Evolutionary conservation across 352 stramenopile species (phyloP).

Genomic region (Pythium brachiatum): DNA sequence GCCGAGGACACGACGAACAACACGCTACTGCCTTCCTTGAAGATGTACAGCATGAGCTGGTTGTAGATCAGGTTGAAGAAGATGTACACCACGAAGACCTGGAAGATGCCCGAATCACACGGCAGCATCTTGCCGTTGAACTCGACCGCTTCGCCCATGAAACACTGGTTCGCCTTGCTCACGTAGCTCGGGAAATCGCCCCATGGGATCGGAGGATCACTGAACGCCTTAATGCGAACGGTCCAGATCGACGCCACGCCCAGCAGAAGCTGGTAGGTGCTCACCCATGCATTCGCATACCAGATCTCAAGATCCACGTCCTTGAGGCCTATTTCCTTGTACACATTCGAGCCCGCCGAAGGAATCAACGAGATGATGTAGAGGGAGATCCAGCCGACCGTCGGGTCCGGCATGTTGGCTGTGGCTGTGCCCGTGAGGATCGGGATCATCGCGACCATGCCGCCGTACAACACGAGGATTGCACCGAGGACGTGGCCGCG

Average conservation of each 20-base stretch:
- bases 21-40: slow-evolving; percentile 87
- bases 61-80: slow-evolving; percentile 88
- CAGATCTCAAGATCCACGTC: slow-evolving; percentile 87
- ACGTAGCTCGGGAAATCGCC: slow-evolving; percentile 68
- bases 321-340: slow-evolving; percentile 89
- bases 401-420: slow-evolving; percentile 73
- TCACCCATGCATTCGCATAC: slow-evolving; percentile 87
- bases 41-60: slow-evolving; percentile 88
- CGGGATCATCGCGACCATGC: slow-evolving; percentile 82
- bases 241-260: slow-evolving; percentile 75
- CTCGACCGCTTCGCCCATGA: slow-evolving; percentile 67
- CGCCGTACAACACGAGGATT: slow-evolving; percentile 83
- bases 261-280: slow-evolving; percentile 79
- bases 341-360: slow-evolving; percentile 75
- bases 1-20: slow-evolving; percentile 87
- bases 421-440: slow-evolving; percentile 61
- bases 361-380: slow-evolving; percentile 77
- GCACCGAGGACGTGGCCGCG: slow-evolving; percentile 81
- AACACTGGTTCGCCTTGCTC: slow-evolving; percentile 67
- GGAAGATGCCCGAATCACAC: slow-evolving; percentile 67
- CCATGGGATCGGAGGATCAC: slow-evolving; percentile 73
- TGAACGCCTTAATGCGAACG: slow-evolving; percentile 76
- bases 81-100: slow-evolving; percentile 83
- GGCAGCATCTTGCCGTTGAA: slow-evolving; percentile 52
- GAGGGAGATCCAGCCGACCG: slow-evolving; percentile 69